Conservation (phyloP, 805 yeast species). For the Lachancea waltii region DNA sequence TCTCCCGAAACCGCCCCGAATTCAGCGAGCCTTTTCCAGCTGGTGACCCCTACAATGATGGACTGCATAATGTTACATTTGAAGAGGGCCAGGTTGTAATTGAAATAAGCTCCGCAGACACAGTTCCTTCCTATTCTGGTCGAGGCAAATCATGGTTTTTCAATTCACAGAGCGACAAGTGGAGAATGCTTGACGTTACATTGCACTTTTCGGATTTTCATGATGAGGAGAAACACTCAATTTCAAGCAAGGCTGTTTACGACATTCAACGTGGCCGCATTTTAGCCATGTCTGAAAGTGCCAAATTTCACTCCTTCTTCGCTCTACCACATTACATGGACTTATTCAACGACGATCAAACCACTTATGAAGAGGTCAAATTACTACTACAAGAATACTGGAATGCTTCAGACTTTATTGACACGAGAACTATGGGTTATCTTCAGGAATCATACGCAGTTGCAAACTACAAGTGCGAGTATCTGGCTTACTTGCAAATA, state of each 20-base stretch:
- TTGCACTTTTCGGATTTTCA: slow-evolving; percentile 36
- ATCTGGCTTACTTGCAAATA: slow-evolving; percentile 59
- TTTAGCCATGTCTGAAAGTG: slow-evolving; percentile 51
- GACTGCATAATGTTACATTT: slow-evolving; percentile 28
- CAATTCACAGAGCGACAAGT: slow-evolving; percentile 33
- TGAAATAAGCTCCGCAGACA: slow-evolving; percentile 29
- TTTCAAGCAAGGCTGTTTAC: slow-evolving; percentile 55
- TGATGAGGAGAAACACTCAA: slow-evolving; percentile 43
- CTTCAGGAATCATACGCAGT: slow-evolving; percentile 28
- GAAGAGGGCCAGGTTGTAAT: slow-evolving; percentile 22
- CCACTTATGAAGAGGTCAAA: slow-evolving; percentile 41
- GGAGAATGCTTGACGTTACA: slow-evolving; percentile 35
- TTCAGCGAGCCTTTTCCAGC: slow-evolving; percentile 21
- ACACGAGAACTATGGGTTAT: slow-evolving; percentile 42
- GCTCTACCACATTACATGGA: slow-evolving; percentile 49
- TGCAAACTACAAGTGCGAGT: slow-evolving; percentile 55
- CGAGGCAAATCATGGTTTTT: slow-evolving; percentile 19
- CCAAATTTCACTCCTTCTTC: slow-evolving; percentile 56
- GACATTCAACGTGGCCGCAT: slow-evolving; percentile 62
- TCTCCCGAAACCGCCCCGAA: slow-evolving; percentile 24
- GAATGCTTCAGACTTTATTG: slow-evolving; percentile 39
- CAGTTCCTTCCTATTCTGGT: slow-evolving; percentile 14
- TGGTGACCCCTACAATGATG: slow-evolving; percentile 20
- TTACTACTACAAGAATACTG: slow-evolving; percentile 39
- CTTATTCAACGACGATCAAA: slow-evolving; percentile 37